Percentiles rank a stretch among this genome's conserved stretches.
phyloP scores from a whole-genome alignment of 2,329 filamentous ascomycete genomes.

The Coccinonectria pachysandricola region DNA sequence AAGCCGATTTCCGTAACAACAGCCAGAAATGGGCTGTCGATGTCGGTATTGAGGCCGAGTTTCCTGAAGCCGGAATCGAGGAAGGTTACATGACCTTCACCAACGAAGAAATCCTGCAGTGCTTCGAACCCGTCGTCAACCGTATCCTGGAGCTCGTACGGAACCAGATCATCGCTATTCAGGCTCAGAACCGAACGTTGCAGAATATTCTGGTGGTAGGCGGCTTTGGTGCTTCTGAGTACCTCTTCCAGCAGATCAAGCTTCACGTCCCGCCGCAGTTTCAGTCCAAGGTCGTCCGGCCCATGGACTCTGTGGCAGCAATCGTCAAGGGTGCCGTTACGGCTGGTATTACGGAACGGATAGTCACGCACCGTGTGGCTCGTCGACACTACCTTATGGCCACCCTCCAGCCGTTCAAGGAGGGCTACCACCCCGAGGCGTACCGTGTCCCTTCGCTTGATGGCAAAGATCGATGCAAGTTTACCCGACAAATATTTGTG shows the following conservation, averaged over 20 bases:
- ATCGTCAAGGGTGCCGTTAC: conserved; percentile 98
- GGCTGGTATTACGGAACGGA: conserved; percentile 91
- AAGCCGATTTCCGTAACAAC: conserved; percentile 98
- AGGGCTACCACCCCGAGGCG: conserved; percentile 94
- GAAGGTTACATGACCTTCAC: conserved; percentile 99
- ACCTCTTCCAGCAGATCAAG: conserved; percentile 99
- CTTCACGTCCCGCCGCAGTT: conserved; percentile 96
- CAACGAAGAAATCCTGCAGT: conserved; percentile 97
- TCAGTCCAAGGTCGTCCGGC: conserved; percentile 93
- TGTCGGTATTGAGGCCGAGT: conserved; percentile 96
- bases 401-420: conserved; percentile 96
- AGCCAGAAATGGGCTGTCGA: conserved; percentile 99
- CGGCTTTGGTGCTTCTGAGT: conserved; percentile 96
- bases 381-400: conserved; percentile 99
- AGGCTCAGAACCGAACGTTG: conserved; percentile 85
- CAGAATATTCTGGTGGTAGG: conserved; percentile 97
- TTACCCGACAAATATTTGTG: conserved; percentile 95
- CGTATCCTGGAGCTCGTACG: conserved; percentile 89
- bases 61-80: conserved; percentile 94
- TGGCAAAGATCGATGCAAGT: conserved; percentile 97
- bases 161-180: conserved; percentile 98
- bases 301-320: conserved; percentile 97
- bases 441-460: conserved; percentile 95
- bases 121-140: conserved; percentile 97
- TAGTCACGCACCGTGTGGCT: conserved; percentile 93